phyloP scores from a whole-genome alignment of 805 yeast genomes.

The Cyberlindnera xishuangbannaensis region DNA sequence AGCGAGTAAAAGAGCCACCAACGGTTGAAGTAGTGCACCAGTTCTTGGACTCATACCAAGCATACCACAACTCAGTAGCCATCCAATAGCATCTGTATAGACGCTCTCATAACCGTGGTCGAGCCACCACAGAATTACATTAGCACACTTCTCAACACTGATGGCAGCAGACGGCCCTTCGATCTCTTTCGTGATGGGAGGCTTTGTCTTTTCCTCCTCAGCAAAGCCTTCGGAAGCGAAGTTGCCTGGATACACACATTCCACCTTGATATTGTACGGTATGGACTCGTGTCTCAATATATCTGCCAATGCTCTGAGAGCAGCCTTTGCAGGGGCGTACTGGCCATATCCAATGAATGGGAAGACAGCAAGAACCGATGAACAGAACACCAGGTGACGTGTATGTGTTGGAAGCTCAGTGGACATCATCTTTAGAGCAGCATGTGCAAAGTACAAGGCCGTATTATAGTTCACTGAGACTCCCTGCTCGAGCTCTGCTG shows the following conservation, averaged over 20 bases:
- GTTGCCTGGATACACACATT: constrained; percentile 83
- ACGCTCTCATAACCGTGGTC: constrained; percentile 64
- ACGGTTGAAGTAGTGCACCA: constrained; percentile 46
- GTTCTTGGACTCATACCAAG: constrained; percentile 68
- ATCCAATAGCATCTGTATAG: constrained; percentile 80
- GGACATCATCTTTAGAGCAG: constrained; percentile 40
- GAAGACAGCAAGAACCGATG: constrained; percentile 77
- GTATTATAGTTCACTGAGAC: constrained; percentile 68
- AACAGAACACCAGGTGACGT: constrained; percentile 55
- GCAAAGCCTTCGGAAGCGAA: constrained; percentile 83
- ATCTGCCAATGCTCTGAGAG: constrained; percentile 69
- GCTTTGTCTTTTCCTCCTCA: constrained; percentile 80
- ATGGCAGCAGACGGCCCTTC: constrained; percentile 83
- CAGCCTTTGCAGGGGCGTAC: constrained; percentile 87
- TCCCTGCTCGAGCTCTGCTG: constrained; percentile 54
- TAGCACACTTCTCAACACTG: constrained; percentile 59
- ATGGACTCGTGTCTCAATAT: constrained; percentile 75
- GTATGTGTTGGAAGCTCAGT: constrained; percentile 9
- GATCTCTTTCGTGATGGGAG: constrained; percentile 69
- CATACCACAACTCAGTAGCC: constrained; percentile 63
- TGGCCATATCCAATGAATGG: constrained; percentile 89
- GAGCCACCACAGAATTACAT: constrained; percentile 48
- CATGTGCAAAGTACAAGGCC: constrained; percentile 66
- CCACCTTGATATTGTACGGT: constrained; percentile 62
- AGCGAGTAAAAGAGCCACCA: constrained; percentile 43